phyloP scores from a whole-genome alignment of 768 basidiomycete genomes.

The Pulveroboletus sp. region DNA sequence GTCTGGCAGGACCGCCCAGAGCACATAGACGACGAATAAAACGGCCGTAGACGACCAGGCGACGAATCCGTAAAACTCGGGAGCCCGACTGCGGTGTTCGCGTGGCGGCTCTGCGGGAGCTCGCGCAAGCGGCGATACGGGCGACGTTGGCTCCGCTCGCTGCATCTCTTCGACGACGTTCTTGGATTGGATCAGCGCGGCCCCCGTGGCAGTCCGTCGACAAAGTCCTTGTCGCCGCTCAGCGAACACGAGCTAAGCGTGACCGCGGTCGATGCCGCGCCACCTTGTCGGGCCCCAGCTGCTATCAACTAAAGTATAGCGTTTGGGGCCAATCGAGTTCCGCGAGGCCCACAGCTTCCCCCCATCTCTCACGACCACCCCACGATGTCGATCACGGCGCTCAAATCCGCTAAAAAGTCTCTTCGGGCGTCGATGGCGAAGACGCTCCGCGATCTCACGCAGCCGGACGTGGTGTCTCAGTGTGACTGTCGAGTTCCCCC shows the following conservation, averaged over 20 bases:
- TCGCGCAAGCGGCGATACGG: constrained; percentile 41
- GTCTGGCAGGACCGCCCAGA: constrained; percentile 82
- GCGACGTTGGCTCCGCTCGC: constrained; percentile 36
- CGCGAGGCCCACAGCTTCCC: not conserved
- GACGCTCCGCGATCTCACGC: constrained; percentile 42
- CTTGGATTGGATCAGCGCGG: constrained; percentile 7
- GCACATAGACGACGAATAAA: constrained; percentile 61
- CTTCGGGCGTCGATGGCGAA: constrained; percentile 49
- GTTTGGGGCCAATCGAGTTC: too few relatives aligned
- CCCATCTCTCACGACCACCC: not conserved
- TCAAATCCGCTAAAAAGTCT: constrained; percentile 43
- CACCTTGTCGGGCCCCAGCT: constrained; percentile 5
- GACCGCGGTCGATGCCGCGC: constrained; percentile 10
- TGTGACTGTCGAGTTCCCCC: constrained; percentile 36
- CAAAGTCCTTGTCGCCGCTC: not conserved
- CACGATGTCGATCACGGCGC: constrained; percentile 27
- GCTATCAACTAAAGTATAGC: not conserved
- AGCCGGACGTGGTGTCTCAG: constrained; percentile 49
- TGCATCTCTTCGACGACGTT: constrained; percentile 6
- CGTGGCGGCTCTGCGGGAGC: constrained; percentile 36
- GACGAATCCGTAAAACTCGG: constrained; percentile 89
- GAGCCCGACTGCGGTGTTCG: constrained; percentile 59
- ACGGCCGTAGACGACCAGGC: constrained; percentile 77
- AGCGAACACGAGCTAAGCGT: not conserved
- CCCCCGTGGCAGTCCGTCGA: constrained; percentile 16